These are phyloP conservation scores for Ajuga reptans DNA, from an alignment of 305 asterid species.

Conservation along the genomic window DNA sequence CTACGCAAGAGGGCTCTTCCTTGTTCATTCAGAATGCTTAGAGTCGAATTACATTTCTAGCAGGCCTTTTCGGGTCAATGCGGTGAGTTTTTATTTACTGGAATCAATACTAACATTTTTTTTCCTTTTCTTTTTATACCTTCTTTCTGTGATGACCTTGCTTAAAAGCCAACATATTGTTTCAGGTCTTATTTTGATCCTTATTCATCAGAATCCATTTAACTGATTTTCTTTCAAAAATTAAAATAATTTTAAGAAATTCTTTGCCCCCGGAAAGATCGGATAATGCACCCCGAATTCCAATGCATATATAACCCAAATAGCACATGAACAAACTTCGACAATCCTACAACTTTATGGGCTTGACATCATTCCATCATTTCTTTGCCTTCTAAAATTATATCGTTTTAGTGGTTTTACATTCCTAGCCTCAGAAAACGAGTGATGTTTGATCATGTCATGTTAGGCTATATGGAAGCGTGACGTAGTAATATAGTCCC, in stretches of 20 bases:
- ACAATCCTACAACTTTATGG: not conserved
- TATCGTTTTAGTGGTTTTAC: not conserved
- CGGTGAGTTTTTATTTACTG: conserved; percentile 41
- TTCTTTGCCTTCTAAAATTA: not conserved
- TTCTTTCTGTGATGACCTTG: not conserved
- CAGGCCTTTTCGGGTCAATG: conserved; percentile 93
- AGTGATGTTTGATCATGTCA: not conserved
- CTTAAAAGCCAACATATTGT: not conserved
- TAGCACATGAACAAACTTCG: not conserved
- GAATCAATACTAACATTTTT: not conserved
- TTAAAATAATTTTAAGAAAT: not conserved
- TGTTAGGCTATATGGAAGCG: not conserved
- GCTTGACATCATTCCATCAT: not conserved
- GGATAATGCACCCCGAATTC: not conserved
- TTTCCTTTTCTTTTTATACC: not conserved
- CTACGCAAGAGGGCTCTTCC: conserved; percentile 88
- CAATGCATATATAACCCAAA: not conserved
- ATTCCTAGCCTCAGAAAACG: not conserved
- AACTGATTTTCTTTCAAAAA: not conserved
- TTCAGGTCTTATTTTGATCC: not conserved
- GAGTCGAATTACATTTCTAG: conserved; percentile 86
- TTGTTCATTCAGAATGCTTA: conserved; percentile 85
- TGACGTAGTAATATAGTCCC: not conserved
- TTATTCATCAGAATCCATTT: not conserved
- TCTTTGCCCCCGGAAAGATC: not conserved